Evolutionary conservation across 768 basidiomycete genomes (phyloP).

Genomic region (Rhizopogon vinicolor): DNA sequence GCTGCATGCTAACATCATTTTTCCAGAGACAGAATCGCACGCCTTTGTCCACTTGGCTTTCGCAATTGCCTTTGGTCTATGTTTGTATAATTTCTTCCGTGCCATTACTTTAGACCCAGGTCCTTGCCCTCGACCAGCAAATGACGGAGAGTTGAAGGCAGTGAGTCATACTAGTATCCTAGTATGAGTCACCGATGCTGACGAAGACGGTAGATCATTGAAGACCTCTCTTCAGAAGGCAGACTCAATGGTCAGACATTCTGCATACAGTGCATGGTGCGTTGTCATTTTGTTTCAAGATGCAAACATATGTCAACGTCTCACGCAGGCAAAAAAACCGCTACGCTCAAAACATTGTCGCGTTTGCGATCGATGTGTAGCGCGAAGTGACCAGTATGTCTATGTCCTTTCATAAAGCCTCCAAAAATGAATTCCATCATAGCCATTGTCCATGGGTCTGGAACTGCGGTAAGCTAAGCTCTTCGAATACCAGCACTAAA

Average conservation of each 20-base stretch:
- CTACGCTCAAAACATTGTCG: slow-evolving; percentile 95
- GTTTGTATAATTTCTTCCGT: slow-evolving; percentile 88
- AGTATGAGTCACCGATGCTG: neutral
- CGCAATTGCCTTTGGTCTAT: slow-evolving; percentile 62
- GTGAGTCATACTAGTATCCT: slow-evolving; percentile 39
- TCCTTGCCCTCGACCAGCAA: slow-evolving; percentile 72
- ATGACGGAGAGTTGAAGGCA: slow-evolving; percentile 83
- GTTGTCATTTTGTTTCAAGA: slow-evolving; percentile 11
- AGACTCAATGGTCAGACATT: slow-evolving; percentile 94
- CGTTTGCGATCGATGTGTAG: slow-evolving; percentile 84
- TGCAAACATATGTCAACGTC: neutral
- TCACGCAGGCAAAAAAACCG: slow-evolving; percentile 71
- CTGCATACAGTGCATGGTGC: slow-evolving; percentile 91
- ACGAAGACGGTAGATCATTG: slow-evolving; percentile 61
- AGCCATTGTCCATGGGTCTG: slow-evolving; percentile 99
- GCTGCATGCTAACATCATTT: neutral
- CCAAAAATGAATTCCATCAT: slow-evolving; percentile 2
- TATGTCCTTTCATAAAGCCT: neutral
- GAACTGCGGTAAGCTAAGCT: slow-evolving; percentile 77
- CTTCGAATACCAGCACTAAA: neutral
- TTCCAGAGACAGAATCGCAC: slow-evolving; percentile 70
- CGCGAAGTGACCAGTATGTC: slow-evolving; percentile 89
- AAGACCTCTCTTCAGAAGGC: slow-evolving; percentile 85
- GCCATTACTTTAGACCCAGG: slow-evolving; percentile 89
- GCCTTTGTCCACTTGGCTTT: slow-evolving; percentile 75